Conservation (phyloP, 345 rosid genomes). For the Gossypium longicalyx region DNA sequence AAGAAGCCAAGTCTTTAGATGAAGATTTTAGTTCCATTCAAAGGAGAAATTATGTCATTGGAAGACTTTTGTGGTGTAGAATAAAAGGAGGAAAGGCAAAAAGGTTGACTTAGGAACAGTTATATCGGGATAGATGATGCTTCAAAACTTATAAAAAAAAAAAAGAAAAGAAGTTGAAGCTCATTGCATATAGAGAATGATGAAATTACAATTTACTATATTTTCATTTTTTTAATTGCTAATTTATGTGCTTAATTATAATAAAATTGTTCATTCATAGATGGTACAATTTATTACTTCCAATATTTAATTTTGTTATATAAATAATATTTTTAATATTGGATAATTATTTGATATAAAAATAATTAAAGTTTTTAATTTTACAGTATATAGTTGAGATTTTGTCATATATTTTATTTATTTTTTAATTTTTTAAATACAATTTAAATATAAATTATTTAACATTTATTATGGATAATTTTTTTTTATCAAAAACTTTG, state of each 20-base stretch:
- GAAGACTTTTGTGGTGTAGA: background rate
- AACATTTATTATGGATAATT: too few relatives aligned
- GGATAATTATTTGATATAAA: too few relatives aligned
- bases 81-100: background rate
- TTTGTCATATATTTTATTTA: background rate
- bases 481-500: too few relatives aligned
- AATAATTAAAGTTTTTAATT: too few relatives aligned
- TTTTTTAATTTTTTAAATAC: background rate
- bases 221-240: background rate
- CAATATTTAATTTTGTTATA: too few relatives aligned
- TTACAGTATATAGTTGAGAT: too few relatives aligned
- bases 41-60: background rate
- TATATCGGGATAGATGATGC: background rate
- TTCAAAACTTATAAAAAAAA: background rate
- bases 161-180: background rate
- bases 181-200: background rate
- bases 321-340: too few relatives aligned
- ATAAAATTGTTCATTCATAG: too few relatives aligned
- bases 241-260: too few relatives aligned
- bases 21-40: background rate
- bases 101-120: background rate
- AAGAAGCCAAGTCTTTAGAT: background rate
- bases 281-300: too few relatives aligned
- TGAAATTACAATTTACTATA: background rate
- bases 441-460: too few relatives aligned